Evolutionary conservation across 495 filamentous ascomycete genomes (phyloP).

Genomic region (Penicillium canariense): DNA sequence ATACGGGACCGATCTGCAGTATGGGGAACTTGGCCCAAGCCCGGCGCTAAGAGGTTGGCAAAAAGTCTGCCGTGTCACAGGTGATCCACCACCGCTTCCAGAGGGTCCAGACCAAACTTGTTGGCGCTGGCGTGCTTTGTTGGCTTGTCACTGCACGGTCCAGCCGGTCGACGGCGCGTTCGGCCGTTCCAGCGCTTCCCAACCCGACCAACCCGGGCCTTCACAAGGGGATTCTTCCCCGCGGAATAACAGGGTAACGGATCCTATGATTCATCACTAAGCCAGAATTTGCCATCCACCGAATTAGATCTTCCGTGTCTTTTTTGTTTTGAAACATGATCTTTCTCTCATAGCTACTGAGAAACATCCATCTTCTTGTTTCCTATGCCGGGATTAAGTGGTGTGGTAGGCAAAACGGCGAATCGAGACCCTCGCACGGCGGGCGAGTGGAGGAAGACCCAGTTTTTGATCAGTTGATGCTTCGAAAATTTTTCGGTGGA

Average conservation of each 20-base stretch:
- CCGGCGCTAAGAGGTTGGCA: slow-evolving; percentile 1
- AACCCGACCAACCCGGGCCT: neutral
- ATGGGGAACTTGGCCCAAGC: slow-evolving; percentile 23
- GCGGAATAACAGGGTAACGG: neutral
- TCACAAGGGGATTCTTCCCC: neutral
- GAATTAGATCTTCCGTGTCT: neutral
- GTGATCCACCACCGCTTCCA: slow-evolving; percentile 20
- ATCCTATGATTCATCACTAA: neutral
- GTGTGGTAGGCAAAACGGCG: slow-evolving; percentile 4
- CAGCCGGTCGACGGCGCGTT: neutral
- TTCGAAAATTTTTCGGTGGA: slow-evolving; percentile 34
- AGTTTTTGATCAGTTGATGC: slow-evolving; percentile 30
- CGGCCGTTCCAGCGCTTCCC: neutral
- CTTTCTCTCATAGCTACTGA: neutral
- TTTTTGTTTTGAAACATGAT: no score
- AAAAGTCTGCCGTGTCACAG: slow-evolving; percentile 21
- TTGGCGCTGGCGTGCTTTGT: neutral
- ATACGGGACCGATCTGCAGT: slow-evolving; percentile 18
- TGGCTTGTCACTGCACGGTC: neutral
- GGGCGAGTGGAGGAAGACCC: slow-evolving; percentile 14
- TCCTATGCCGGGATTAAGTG: no score
- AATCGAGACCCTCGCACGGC: neutral
- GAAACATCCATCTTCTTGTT: neutral
- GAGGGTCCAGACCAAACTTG: slow-evolving; percentile 3
- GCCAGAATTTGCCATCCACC: neutral